phyloP scores from a whole-genome alignment of 345 rosid genomes.

The Eutrema heterophyllum region DNA sequence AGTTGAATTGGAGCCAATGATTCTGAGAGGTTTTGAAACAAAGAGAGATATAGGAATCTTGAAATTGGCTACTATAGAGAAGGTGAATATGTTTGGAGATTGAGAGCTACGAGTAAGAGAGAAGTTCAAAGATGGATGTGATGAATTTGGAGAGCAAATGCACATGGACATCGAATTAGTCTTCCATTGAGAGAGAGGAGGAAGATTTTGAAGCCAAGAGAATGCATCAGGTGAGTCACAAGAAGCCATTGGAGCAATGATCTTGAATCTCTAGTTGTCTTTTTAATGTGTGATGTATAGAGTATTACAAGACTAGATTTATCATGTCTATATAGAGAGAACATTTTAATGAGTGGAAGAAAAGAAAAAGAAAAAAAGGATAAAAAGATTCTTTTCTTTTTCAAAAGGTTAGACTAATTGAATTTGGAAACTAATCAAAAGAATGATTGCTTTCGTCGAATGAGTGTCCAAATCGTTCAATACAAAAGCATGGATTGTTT shows the following conservation, averaged over 20 bases:
- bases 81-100: slow-evolving; percentile 33
- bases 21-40: slow-evolving; percentile 53
- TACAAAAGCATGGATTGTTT: neutral
- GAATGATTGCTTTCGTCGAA: neutral
- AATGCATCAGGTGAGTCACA: slow-evolving; percentile 49
- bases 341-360: neutral
- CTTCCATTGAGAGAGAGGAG: slow-evolving; percentile 54
- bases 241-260: slow-evolving; percentile 44
- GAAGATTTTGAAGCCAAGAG: slow-evolving; percentile 65
- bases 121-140: slow-evolving; percentile 57
- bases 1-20: slow-evolving; percentile 2
- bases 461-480: slow-evolving; percentile 14
- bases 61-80: slow-evolving; percentile 52
- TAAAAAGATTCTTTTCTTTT: slow-evolving; percentile 17
- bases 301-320: neutral
- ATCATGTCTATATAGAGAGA: slow-evolving; percentile 9
- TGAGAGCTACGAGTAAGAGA: slow-evolving; percentile 34
- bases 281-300: neutral
- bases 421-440: neutral
- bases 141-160: slow-evolving; percentile 50
- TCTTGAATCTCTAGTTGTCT: neutral
- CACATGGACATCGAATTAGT: slow-evolving; percentile 43
- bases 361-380: neutral
- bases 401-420: neutral
- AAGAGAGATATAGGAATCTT: slow-evolving; percentile 52